Base-by-base conservation (phyloP, 2,329 filamentous ascomycete genomes). In the Canariomyces notabilis region DNA sequence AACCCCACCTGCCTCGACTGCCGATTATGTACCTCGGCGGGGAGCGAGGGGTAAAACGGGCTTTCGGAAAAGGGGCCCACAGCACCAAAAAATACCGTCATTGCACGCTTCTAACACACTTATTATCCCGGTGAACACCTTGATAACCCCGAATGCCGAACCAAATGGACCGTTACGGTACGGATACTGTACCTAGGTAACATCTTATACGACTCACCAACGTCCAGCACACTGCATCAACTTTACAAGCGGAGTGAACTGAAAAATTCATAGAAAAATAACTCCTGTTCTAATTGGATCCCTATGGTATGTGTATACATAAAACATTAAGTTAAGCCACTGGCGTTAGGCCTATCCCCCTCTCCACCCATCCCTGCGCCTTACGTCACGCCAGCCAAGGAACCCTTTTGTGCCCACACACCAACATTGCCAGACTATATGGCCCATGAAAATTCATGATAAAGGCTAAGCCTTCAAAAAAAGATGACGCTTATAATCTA, bases 1-100 rank as follows among this genome's bases (percentile, higher is more conserved):
- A 32, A 44, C 40, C 46, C 46, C 41, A 44, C 40, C 46, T 37
- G 37, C 26, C 6, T 42, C 32, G 48, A 49, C 40, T 54, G 46
- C 52, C 52, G 52, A 51, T 44, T 37, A 44, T n/a, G n/a, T n/a
- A n/a, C n/a, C n/a, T n/a, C n/a, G 40, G 39, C 41, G 37, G 37
- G 42, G 37, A 29, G 22, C 45, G 47, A 49, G 51, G 49, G 51
- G 51, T 51, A 48, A 42, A 43, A 9, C 16, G 26, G 29, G 31
- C 29, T 33, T 21, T 20, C 22, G 16, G 26, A 42, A 35, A 16
- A 26, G 6, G 14, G 31, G 29, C 33, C 34, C 39, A 34, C 42
- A 26, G 23, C 36, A 26, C 35, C 19, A 16, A 39, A 15, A 20
- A 20, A 44, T 47, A 40, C 39, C 42, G 46, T 44, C 42, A 45